phyloP scores from a whole-genome alignment of 2,329 filamentous ascomycete species.

The Phyllosticta capitalensis region DNA sequence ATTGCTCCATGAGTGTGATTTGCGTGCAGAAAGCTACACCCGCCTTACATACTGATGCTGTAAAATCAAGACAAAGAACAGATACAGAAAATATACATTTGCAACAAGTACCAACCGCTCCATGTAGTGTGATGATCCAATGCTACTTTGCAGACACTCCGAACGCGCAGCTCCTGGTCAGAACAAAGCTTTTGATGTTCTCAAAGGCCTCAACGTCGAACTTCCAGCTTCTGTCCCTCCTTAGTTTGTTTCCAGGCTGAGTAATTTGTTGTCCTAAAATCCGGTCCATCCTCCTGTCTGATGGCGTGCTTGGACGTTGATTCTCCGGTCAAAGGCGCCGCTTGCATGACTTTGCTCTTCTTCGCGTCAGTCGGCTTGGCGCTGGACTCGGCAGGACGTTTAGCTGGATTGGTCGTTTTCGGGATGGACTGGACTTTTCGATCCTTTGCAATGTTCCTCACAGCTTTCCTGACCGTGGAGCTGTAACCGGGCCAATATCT shows the following conservation, averaged over 20 bases:
- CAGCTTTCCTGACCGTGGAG: too few species aligned
- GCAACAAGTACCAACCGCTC: too few species aligned
- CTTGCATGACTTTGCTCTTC: not conserved
- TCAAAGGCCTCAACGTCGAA: not conserved
- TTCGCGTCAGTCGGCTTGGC: not conserved
- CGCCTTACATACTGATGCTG: too few species aligned
- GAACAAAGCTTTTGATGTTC: slow-evolving; percentile 2
- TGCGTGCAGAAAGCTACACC: too few species aligned
- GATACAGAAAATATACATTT: too few species aligned
- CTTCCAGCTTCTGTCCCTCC: not conserved
- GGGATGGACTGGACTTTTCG: not conserved
- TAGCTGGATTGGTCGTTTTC: not conserved
- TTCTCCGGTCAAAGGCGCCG: too few species aligned
- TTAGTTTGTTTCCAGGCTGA: slow-evolving; percentile 1
- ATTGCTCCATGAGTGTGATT: too few species aligned
- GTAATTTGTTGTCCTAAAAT: not conserved
- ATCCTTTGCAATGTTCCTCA: not conserved
- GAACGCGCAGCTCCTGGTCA: too few species aligned
- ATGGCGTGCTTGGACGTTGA: too few species aligned
- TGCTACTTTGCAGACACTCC: too few species aligned
- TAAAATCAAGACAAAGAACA: too few species aligned
- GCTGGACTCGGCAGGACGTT: not conserved
- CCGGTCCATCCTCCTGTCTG: not conserved
- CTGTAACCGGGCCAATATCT: not conserved
- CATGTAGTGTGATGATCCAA: too few species aligned